Conservation (phyloP, 371 early-diverging fungal species). For the Mucor velutinosus region DNA sequence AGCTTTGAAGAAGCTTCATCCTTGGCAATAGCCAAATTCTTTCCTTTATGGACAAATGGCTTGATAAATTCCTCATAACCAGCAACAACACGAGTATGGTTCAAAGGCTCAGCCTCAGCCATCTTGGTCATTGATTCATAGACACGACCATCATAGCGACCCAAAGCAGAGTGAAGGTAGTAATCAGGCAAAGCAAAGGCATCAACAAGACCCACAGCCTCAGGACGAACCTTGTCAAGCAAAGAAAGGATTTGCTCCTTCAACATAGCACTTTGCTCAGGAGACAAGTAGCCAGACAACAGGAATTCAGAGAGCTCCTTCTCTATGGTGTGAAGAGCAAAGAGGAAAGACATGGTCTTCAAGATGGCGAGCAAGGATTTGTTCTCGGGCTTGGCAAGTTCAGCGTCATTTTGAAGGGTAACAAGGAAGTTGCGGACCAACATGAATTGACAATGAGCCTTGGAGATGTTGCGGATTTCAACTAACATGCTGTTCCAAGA, state of each 20-base stretch:
- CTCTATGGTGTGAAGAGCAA: slow-evolving; percentile 69
- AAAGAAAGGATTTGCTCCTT: slow-evolving; percentile 49
- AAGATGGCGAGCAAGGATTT: slow-evolving; percentile 43
- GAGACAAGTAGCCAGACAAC: slow-evolving; percentile 47
- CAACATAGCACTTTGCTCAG: slow-evolving; percentile 56
- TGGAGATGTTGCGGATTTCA: slow-evolving; percentile 62
- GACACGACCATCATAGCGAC: slow-evolving; percentile 73
- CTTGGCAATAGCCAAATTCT: slow-evolving; percentile 1
- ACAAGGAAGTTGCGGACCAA: slow-evolving; percentile 61
- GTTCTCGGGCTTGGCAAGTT: slow-evolving; percentile 28
- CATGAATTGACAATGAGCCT: slow-evolving; percentile 71
- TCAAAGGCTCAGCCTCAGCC: slow-evolving; percentile 74
- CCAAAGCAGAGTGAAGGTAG: slow-evolving; percentile 75
- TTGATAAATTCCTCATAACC: slow-evolving; percentile 63
- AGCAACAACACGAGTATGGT: slow-evolving; percentile 58
- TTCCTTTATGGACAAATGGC: slow-evolving; percentile 43
- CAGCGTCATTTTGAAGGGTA: slow-evolving; percentile 43
- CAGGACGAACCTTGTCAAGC: slow-evolving; percentile 64
- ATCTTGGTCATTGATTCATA: slow-evolving; percentile 73
- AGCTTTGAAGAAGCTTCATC: slow-evolving; percentile 12
- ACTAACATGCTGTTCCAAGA: slow-evolving; percentile 73
- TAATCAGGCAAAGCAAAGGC: slow-evolving; percentile 80
- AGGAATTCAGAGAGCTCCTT: slow-evolving; percentile 70
- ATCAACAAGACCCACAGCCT: slow-evolving; percentile 77
- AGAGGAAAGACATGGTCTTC: slow-evolving; percentile 42